These are phyloP conservation scores for Marchantia polymorpha DNA, from an alignment of 225 moss, liverwort and hornwort species.

Conservation along the genomic window DNA sequence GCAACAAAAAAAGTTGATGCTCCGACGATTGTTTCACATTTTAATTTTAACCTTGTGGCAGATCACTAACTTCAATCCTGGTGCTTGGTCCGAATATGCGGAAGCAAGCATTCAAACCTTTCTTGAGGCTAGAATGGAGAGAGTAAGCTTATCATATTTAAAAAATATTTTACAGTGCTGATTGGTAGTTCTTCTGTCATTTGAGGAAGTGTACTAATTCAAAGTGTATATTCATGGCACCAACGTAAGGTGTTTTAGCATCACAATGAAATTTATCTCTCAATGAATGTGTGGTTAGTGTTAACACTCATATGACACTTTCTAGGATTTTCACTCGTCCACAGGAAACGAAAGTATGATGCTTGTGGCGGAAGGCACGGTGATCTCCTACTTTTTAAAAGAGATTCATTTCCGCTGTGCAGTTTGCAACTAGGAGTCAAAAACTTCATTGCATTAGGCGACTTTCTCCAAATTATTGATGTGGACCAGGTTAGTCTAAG, in stretches of 20 bases:
- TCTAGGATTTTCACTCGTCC: neutral
- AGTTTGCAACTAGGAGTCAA: slow-evolving; percentile 86
- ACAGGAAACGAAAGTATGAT: neutral
- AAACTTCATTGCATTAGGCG: slow-evolving; percentile 70
- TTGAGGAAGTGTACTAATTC: neutral
- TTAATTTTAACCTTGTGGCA: slow-evolving; percentile 18
- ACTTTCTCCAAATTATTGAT: slow-evolving; percentile 81
- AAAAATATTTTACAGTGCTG: neutral
- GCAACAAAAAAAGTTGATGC: no score
- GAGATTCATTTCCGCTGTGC: slow-evolving; percentile 26
- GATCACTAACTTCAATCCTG: slow-evolving; percentile 75
- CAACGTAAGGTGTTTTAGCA: no score
- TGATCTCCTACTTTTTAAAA: neutral
- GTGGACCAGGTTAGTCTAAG: slow-evolving; percentile 57
- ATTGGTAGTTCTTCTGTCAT: neutral
- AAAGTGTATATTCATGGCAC: neutral
- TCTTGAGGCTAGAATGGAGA: slow-evolving; percentile 75
- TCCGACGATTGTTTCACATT: neutral
- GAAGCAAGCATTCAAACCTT: slow-evolving; percentile 53
- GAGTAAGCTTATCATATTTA: slow-evolving; percentile 34
- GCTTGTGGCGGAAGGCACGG: neutral
- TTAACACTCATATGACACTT: neutral
- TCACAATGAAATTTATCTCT: neutral
- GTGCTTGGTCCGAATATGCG: slow-evolving; percentile 56
- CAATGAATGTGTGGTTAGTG: neutral